These are phyloP conservation scores for Xerocomellus amylosporus DNA, from an alignment of 768 basidiomycete genomes.

Conservation along the genomic window DNA sequence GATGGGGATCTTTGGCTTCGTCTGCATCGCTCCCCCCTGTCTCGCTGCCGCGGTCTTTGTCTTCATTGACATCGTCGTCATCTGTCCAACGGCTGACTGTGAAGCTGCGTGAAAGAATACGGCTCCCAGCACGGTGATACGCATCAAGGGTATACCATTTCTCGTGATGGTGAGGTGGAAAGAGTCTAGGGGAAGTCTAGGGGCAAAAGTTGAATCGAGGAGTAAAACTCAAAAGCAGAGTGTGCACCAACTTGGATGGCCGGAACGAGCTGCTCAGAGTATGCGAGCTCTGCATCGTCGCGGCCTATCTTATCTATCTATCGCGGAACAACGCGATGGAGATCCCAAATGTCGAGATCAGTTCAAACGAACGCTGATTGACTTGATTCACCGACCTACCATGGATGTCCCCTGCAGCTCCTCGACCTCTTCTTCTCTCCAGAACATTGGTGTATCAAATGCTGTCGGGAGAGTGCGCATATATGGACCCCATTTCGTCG, in stretches of 20 bases:
- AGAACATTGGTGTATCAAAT: conserved; percentile 96
- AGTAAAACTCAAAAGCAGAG: not conserved
- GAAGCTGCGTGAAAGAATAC: conserved; percentile 92
- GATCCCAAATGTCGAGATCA: not conserved
- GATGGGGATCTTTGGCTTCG: conserved; percentile 33
- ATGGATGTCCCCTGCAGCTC: conserved; percentile 85
- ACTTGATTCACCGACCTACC: conserved; percentile 57
- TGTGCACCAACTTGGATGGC: conserved; percentile 56
- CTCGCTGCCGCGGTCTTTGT: conserved; percentile 9
- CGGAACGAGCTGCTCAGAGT: conserved; percentile 62
- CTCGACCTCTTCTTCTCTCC: conserved; percentile 67
- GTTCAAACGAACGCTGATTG: not conserved
- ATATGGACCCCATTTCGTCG: conserved; percentile 25
- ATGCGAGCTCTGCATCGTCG: conserved; percentile 75
- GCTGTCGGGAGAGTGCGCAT: conserved; percentile 51
- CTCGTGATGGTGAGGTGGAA: conserved; percentile 46
- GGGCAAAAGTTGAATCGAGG: not conserved
- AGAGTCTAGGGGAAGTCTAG: conserved; percentile 73
- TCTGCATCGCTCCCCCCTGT: conserved; percentile 27
- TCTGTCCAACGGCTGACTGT: conserved; percentile 64
- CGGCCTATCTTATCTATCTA: conserved; percentile 80
- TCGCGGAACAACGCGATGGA: not conserved
- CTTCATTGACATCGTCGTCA: conserved; percentile 24
- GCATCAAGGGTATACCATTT: conserved; percentile 62
- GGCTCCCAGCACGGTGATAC: conserved; percentile 88